Base-by-base conservation (phyloP, 768 basidiomycete genomes). In the Leccinum truebloodii region DNA sequence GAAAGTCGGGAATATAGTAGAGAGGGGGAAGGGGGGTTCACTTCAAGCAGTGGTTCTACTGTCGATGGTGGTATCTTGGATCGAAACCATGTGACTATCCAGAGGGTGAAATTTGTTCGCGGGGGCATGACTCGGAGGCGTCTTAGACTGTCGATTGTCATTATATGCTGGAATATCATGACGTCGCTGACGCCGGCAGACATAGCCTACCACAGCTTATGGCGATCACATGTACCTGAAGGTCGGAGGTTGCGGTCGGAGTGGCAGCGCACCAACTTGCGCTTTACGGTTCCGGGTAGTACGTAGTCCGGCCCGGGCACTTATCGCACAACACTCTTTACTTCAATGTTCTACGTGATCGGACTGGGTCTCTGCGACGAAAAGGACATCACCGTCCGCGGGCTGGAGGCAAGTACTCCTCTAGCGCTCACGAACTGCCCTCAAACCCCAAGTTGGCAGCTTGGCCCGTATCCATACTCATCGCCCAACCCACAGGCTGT, bases 341-440 rank as follows among this genome's bases (percentile, higher is more conserved):
- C 41, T 44, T 9, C 48, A 14, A 98, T 98, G 97, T 89, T 98
- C 76, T 98, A 92, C 75, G 84, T 98, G 59, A 86, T 99, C 59
- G 96, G 96, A 2, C 80, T 99, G 0, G 96, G 97, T 2, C 85
- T 99, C 35, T 90, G 86, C 63, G 95, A 98, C 75, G 96, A 98
- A 76, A 92, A 89, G 68, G 97, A 99, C 73, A 91, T 98, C 66
- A 95, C 95, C 3, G 75, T 98, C 20, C 85, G 93, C 16, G 97
- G 97, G 0, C 78, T 98, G 28, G 91, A 98, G 81, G 94, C 91
- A 65, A 65, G 68, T 26, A 22, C 6, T 24, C 13, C 3, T 53
- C 32, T 13, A 53, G 13, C 35, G 32, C 30, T 35, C 2, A 2
- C 16, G 37, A 54, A 58, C 61, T 28, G 22, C 32, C n/a, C n/a